Evolutionary conservation across 202 grass and related monocot genomes (phyloP), one percentile per base, ranked within the genome.

Genomic region (Panicum hallii): DNA sequence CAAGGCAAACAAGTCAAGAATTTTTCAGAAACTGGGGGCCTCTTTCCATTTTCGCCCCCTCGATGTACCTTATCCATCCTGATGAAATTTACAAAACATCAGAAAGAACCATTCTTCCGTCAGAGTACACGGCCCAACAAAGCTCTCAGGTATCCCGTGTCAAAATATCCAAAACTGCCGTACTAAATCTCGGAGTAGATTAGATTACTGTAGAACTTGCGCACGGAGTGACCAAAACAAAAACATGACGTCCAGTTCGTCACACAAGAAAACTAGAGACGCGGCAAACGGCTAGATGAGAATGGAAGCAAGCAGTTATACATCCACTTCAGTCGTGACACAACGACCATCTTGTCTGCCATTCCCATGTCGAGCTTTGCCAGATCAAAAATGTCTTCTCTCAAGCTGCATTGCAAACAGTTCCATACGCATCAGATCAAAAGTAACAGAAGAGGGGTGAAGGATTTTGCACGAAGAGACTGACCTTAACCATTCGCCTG

Each of bases 401-500:
- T 90, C 88, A 99, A 80, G 55, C 96, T 99, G 90, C 63, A 80
- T 82, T 52, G 19, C 7, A 77, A 86, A 87, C 77, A 40, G 68
- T 69, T 90, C 42, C 14, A 34, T 56, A 34, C 7, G 63, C 72
- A 44, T 42, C n/a, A 68, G 8, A 82, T 63, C 45, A 9, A 69
- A 53, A 65, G 41, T 74, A 47, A 66, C 45, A 64, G 1, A 22
- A 11, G 32, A 42, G 20, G 40, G 34, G 57, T 36, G n/a, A 17
- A 45, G 9, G 68, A 54, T 7, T 77, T 70, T 78, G 60, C 70
- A 56, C 41, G 34, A 62, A 72, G 50, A 66, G 46, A 77, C 81
- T 84, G 20, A 96, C 96, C 93, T 92, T 85, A 83, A 75, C 96
- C 93, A 99, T 74, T 99, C 93, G 19, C 84, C 93, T 11, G 96